phyloP scores from a whole-genome alignment of 1,284 basidiomycete genomes.

The Ceratobasidium sp. region DNA sequence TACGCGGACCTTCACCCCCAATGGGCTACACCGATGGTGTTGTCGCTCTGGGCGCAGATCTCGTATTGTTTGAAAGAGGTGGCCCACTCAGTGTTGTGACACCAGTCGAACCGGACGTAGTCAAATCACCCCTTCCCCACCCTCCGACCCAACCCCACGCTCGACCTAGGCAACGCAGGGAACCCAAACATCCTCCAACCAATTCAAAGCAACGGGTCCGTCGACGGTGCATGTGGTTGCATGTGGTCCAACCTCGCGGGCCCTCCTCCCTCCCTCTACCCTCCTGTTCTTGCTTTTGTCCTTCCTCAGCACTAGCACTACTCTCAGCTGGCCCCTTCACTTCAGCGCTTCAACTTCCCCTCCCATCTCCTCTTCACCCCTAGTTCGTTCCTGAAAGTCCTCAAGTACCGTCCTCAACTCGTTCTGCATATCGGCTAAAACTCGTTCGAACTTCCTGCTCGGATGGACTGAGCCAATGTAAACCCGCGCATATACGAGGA shows the following conservation, averaged over 20 bases:
- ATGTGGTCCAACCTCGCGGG: constrained; percentile 38
- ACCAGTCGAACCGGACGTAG: background rate
- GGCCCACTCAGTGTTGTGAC: constrained; percentile 5
- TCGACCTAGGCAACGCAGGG: constrained; percentile 60
- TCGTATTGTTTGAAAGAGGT: constrained; percentile 46
- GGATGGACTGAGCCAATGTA: constrained; percentile 33
- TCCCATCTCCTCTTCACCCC: no score
- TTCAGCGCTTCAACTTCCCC: constrained; percentile 46
- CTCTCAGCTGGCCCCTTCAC: constrained; percentile 50
- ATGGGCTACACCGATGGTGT: no score
- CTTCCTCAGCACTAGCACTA: constrained; percentile 46
- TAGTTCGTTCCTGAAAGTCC: constrained; percentile 48
- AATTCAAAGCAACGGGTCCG: constrained; percentile 58
- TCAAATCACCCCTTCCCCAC: background rate
- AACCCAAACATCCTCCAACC: constrained; percentile 86
- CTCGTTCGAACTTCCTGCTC: constrained; percentile 70
- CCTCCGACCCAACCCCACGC: constrained; percentile 46
- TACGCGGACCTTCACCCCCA: no score
- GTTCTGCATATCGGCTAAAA: constrained; percentile 77
- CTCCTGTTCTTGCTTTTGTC: no score
- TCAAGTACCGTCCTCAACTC: constrained; percentile 72
- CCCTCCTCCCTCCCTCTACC: background rate
- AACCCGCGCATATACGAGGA: constrained; percentile 43
- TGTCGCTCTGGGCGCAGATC: background rate
- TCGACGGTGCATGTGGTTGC: constrained; percentile 30